Evolutionary conservation across 345 rosid genomes (phyloP).

Genomic region (Gossypium turneri): DNA sequence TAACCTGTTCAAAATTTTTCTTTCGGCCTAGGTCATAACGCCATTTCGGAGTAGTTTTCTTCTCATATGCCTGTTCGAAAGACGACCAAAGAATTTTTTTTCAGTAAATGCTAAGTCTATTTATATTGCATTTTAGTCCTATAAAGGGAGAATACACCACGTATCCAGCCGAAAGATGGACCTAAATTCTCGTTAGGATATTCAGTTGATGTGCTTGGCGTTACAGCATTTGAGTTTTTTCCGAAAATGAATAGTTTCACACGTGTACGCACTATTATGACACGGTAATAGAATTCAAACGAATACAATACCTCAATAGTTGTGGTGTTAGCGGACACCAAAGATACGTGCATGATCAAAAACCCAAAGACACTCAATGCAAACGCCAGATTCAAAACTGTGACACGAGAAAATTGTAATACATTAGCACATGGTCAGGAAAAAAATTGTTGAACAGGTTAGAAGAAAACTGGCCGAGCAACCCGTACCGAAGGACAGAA

Average conservation of each 20-base stretch:
- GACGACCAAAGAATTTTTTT: background rate
- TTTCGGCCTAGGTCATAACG: slow-evolving; percentile 85
- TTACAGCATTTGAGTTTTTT: background rate
- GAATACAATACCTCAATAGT: slow-evolving; percentile 75
- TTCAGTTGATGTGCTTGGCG: background rate
- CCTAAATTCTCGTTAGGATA: background rate
- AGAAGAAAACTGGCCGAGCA: background rate
- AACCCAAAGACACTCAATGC: slow-evolving; percentile 93
- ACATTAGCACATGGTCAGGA: background rate
- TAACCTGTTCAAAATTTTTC: slow-evolving; percentile 89
- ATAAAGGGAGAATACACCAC: background rate
- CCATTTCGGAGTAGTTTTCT: slow-evolving; percentile 86
- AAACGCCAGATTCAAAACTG: slow-evolving; percentile 93
- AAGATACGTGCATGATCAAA: slow-evolving; percentile 82
- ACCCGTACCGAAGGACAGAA: slow-evolving; percentile 82
- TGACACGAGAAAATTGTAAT: slow-evolving; percentile 18
- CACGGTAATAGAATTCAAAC: background rate
- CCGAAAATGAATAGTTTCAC: background rate
- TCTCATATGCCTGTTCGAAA: slow-evolving; percentile 83
- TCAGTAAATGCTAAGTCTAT: slow-evolving; percentile 3
- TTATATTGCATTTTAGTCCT: background rate
- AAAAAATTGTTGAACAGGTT: background rate
- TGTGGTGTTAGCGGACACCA: slow-evolving; percentile 85
- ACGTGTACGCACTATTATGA: background rate
- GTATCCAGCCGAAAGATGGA: background rate